Evolutionary conservation across 1,284 basidiomycete genomes (phyloP), one percentile per base, ranked within the genome.

Genomic region (Cryptococcus sp.): DNA sequence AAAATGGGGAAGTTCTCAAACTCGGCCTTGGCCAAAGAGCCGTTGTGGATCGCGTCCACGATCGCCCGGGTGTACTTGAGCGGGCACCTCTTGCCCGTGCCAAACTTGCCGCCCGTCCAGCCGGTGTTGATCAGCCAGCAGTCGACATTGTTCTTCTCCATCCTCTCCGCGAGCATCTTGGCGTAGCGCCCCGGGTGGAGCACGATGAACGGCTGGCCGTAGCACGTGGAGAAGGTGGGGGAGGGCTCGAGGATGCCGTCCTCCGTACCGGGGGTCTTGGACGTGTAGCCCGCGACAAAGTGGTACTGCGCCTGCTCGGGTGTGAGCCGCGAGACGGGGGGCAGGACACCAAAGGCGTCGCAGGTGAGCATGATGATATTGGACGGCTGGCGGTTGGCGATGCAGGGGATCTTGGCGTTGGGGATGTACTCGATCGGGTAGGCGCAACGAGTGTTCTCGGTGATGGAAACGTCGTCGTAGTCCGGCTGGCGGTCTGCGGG

Each of bases 101-200:
- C 95, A 77, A 87, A 98, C 79, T 92, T 93, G 77, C 95, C 95
- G 60, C 90, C 88, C 56, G 90, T 89, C 95, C 95, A 98, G 71
- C 95, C 95, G 20, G 95, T 98, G 87, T 98, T 98, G 85, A 98
- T 91, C 73, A 98, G 84, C 91, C 91, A 98, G 82, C 94, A 97
- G 79, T 95, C 80, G 72, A 93, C 93, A 62, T 91, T 85, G 81
- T 90, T 83, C 79, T 87, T 84, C 58, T 87, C 80, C 95, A 98
- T 98, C 72, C 90, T 87, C 73, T 92, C 87, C 9, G 95, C 92
- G 67, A 99, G 84, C 96, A 98, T 99, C 78, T 87, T 84, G 51
- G 95, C 95, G 79, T 99, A 99, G 64, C 91, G 87, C 52, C 87
- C 85, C 52, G 91, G 91, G 80, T 96, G 94, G 59, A 97, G 89